Evolutionary conservation across 2,329 filamentous ascomycete genomes (phyloP).

Genomic region (Colletotrichum tabaci): DNA sequence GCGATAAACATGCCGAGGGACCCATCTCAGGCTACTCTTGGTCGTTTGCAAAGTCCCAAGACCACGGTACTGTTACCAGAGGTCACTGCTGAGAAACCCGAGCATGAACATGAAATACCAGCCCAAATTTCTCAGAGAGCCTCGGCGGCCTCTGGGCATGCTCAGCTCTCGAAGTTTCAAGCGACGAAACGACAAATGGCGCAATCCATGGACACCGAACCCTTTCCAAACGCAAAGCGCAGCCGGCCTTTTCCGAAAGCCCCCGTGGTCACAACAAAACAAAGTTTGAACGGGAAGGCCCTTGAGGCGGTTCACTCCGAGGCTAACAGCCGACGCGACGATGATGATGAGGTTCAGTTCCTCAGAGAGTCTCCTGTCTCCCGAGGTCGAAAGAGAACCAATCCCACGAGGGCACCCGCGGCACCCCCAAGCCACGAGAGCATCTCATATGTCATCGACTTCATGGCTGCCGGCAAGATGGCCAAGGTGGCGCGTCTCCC

Average conservation of each 20-base stretch:
- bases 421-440: not conserved
- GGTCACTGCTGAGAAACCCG: too few species aligned
- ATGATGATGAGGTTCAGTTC: constrained; percentile 2
- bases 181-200: not conserved
- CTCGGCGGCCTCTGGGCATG: not conserved
- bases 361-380: not conserved
- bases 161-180: too few species aligned
- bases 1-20: rapidly evolving
- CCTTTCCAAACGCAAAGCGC: not conserved
- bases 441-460: not conserved
- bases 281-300: too few species aligned
- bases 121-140: rapidly evolving
- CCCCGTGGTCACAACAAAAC: rapidly evolving
- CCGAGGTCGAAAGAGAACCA: not conserved
- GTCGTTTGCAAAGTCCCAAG: rapidly evolving
- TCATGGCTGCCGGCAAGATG: not conserved
- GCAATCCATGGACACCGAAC: too few species aligned
- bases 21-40: too few species aligned
- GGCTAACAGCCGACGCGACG: not conserved
- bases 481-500: not conserved
- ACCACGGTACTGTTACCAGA: too few species aligned
- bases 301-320: not conserved
- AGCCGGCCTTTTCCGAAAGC: not conserved
- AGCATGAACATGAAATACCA: too few species aligned
- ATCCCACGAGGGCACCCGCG: not conserved